Evolutionary conservation across 768 basidiomycete genomes (phyloP), one percentile per base, ranked within the genome.

Genomic region (Rhizopogon sp.): DNA sequence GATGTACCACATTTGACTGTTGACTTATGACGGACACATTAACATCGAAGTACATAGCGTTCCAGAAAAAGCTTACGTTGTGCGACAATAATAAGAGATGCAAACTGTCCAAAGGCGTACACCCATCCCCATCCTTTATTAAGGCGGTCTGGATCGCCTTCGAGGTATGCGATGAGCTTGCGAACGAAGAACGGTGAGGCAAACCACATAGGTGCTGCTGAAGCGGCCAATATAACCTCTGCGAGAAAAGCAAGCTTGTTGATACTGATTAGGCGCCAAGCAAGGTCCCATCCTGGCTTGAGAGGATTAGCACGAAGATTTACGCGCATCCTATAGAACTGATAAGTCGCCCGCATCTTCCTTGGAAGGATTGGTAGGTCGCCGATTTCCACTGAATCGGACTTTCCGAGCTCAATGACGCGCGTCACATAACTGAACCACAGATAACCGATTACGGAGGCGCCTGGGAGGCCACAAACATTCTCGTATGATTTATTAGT

Each of bases 381-480:
- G 56, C 85, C 91, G 22, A 93, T 90, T 60, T 96, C 90, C 45
- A 96, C 79, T 55, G 81, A 86, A 54, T 80, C 77, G 2, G 87
- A 76, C 2, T 75, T 76, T 2, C 92, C 93, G 41, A 93, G 83
- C 81, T 85, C 83, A 53, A 95, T 83, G 10, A 97, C 90, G 57
- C 87, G 85, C 1, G 92, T 94, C 39, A 88, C 91, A 67, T 93
- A 94, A 16, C 84, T 84, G 70, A 97, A 97, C n/a, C 93, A 70
- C 5, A 97, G 69, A 50, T 74, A 58, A 40, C 46, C 52, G 60
- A 64, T 70, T 20, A 79, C 69, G 3, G 74, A 72, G 22, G 83
- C 76, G 54, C 77, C 85, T 79, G 63, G 55, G 37, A 56, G 33
- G 41, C 87, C 88, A 47, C 82, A 85, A 16, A 95, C 90, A 62